Base-by-base conservation (phyloP, 1,139 yeast species). In the Zygoascus sp. region DNA sequence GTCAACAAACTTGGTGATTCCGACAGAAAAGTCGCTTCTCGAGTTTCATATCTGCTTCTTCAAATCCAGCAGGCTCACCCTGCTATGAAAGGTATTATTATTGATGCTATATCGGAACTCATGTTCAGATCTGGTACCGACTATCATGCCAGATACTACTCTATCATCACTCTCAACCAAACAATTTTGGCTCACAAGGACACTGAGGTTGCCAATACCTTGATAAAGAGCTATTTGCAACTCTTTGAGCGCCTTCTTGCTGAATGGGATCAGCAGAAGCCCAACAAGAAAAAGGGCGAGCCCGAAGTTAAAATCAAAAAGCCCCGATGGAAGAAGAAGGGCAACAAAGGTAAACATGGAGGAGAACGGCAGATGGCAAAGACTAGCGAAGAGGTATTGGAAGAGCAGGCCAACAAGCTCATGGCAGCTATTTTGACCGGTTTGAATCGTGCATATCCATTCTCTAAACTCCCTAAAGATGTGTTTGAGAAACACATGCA, bases 401-500 rank as follows among this genome's bases (percentile, higher is more conserved):
- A 88, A 63, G 97, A 92, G 61, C 86, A 83, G 60, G 85, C 82
- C 59, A 77, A 95, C 38, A 86, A 87, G 61, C 70, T 92, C 58
- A 88, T 90, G 58, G 83, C 96, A 30, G 97, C 96, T 17, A 77
- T 94, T 51, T 77, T 92, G 54, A 89, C 98, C 1, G 99, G 99
- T 55, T 78, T 92, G 52, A 94, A 94, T 65, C 84, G 99, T 69
- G 94, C 98, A 0, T 90, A 87, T 74, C 97, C 98, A 49, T 92
- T 87, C 63, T 82, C 96, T 1, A 76, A 79, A 52, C 73, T 94
- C 49, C 85, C 95, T 7, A 74, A 80, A 45, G 81, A 80, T 17
- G 77, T 80, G 7, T 90, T 87, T 65, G 80, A 81, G 54, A 73
- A 76, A 53, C 97, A 94, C 67, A 73, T 90, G 61, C 83, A 88